A percentile compares a stretch with the other conserved stretches of the same genome.
These are phyloP conservation scores for Beauveria australis DNA, from an alignment of 2,329 filamentous ascomycete genomes.

Conservation along the genomic window DNA sequence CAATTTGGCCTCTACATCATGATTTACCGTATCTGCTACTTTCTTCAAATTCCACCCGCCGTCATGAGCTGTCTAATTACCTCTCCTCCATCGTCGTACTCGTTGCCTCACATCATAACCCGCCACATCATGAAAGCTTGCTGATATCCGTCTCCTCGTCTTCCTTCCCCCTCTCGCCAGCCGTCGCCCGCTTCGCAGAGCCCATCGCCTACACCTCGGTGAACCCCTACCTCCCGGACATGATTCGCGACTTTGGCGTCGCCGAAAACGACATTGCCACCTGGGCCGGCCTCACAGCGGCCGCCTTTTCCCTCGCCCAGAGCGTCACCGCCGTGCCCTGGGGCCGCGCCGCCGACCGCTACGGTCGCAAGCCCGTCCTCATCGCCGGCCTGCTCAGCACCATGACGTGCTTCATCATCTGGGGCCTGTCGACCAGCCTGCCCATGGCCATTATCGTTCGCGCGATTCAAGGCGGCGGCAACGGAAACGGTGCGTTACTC, in stretches of 20 bases:
- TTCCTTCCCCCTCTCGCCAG: constrained; percentile 30
- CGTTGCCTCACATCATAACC: not conserved
- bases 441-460: constrained; percentile 72
- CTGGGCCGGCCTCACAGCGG: constrained; percentile 70
- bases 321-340: constrained; percentile 64
- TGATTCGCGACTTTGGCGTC: constrained; percentile 74
- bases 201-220: constrained; percentile 65
- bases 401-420: constrained; percentile 72
- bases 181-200: constrained; percentile 71
- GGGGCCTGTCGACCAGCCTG: constrained; percentile 74
- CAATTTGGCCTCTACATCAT: too few relatives aligned
- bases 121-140: not conserved
- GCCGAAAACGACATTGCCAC: constrained; percentile 63
- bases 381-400: constrained; percentile 66
- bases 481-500: constrained; percentile 65
- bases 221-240: constrained; percentile 65
- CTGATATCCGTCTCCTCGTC: not conserved
- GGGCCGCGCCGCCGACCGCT: constrained; percentile 67
- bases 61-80: not conserved
- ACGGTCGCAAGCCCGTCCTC: constrained; percentile 78
- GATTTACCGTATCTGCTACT: too few relatives aligned
- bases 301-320: constrained; percentile 65
- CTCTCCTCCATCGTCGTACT: too few relatives aligned
- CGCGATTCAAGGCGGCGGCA: constrained; percentile 71
- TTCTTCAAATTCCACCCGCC: too few relatives aligned